These are phyloP conservation scores for Pyropia haitanensis DNA, from an alignment of 23 red algal species.

Conservation along the genomic window DNA sequence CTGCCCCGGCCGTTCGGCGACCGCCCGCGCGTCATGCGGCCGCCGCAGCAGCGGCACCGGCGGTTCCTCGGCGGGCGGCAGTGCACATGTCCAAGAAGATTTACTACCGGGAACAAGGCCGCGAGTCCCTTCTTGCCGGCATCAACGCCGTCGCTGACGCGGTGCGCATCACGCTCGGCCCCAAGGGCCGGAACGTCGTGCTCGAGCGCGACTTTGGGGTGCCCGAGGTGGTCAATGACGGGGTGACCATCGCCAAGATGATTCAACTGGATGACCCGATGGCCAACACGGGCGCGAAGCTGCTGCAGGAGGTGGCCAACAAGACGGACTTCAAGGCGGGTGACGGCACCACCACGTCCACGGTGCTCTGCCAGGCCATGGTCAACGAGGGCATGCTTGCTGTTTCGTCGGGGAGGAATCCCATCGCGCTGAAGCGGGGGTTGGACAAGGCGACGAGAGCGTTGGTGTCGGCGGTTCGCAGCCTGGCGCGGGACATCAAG, in stretches of 20 bases:
- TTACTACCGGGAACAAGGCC: conserved; percentile 75
- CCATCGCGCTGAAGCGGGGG: conserved; percentile 82
- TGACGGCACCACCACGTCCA: conserved; percentile 96
- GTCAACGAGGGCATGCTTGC: conserved; percentile 82
- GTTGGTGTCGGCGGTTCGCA: conserved; percentile 51
- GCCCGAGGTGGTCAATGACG: conserved; percentile 93
- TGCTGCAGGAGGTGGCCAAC: conserved; percentile 95
- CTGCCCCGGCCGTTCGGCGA: no score
- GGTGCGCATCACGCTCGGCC: conserved; percentile 97
- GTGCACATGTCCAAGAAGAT: conserved; percentile 52
- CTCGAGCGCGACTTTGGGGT: conserved; percentile 75
- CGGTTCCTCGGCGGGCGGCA: no score
- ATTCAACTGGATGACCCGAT: conserved; percentile 77
- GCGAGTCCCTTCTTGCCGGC: conserved; percentile 52
- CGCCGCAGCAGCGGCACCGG: no score
- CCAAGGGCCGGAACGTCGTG: conserved; percentile 93
- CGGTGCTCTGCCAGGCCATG: conserved; percentile 86
- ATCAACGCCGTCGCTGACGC: conserved; percentile 98
- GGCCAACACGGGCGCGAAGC: conserved; percentile 84
- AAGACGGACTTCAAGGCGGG: conserved; percentile 97
- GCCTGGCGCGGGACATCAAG: conserved; percentile 41
- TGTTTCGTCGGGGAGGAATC: conserved; percentile 82
- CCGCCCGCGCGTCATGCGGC: no score
- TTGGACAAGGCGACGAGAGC: conserved; percentile 80
- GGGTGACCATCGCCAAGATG: conserved; percentile 93